Evolutionary conservation across 805 yeast species (phyloP).

Genomic region (Ogataea naganishii): DNA sequence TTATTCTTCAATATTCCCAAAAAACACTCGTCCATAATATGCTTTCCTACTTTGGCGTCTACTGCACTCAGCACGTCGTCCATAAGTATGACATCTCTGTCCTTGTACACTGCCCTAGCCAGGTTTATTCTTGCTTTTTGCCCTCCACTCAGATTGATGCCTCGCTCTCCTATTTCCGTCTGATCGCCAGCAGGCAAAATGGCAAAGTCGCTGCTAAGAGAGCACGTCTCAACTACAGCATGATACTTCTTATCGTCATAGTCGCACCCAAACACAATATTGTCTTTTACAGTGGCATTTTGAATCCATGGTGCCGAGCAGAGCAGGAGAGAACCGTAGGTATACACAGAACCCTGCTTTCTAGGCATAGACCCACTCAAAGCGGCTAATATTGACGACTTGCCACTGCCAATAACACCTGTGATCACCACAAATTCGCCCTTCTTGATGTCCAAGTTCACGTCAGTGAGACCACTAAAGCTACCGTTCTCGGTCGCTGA

Average conservation of each 20-base stretch:
- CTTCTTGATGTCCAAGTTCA: slow-evolving; percentile 44
- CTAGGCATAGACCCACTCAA: slow-evolving; percentile 61
- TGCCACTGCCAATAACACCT: slow-evolving; percentile 80
- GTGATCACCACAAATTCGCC: slow-evolving; percentile 73
- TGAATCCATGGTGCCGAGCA: slow-evolving; percentile 70
- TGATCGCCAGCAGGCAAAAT: slow-evolving; percentile 66
- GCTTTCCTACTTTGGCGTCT: slow-evolving; percentile 80
- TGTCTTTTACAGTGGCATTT: slow-evolving; percentile 68
- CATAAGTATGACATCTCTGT: slow-evolving; percentile 55
- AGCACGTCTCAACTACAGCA: slow-evolving; percentile 52
- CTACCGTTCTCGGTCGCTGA: too few relatives aligned
- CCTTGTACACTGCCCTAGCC: slow-evolving; percentile 72
- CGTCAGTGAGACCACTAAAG: slow-evolving; percentile 36
- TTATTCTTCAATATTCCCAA: slow-evolving; percentile 42
- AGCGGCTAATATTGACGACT: slow-evolving; percentile 63
- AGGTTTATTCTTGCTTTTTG: slow-evolving; percentile 76
- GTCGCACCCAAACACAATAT: slow-evolving; percentile 59
- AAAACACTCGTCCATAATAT: slow-evolving; percentile 63
- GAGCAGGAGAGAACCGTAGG: slow-evolving; percentile 44
- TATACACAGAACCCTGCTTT: slow-evolving; percentile 37
- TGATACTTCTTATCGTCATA: slow-evolving; percentile 41
- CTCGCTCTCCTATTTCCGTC: slow-evolving; percentile 81
- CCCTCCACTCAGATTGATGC: slow-evolving; percentile 80
- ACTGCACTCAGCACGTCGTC: slow-evolving; percentile 84
- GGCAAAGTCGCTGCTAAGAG: slow-evolving; percentile 56